phyloP scores from a whole-genome alignment of 2,329 filamentous ascomycete species.

The Fusarium nisikadoi region DNA sequence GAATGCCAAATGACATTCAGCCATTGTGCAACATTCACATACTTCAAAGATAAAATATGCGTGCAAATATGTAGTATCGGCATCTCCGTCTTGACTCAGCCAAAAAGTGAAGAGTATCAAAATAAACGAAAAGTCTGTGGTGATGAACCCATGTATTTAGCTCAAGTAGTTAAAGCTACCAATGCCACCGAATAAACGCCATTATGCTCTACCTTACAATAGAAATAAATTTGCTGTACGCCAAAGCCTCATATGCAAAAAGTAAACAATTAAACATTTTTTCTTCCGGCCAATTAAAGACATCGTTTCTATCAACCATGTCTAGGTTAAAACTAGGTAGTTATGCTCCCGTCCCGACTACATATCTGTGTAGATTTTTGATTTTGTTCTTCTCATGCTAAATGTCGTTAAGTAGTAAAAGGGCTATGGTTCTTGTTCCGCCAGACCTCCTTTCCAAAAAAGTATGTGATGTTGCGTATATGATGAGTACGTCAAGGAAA shows the following conservation, averaged over 20 bases:
- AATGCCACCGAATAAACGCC: constrained; percentile 14
- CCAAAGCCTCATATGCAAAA: constrained; percentile 15
- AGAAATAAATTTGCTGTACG: constrained; percentile 11
- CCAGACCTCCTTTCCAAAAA: constrained; percentile 27
- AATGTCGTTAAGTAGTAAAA: constrained; percentile 41
- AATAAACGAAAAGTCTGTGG: not conserved
- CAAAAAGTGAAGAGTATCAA: not conserved
- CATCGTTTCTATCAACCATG: constrained; percentile 39
- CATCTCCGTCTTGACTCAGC: not conserved
- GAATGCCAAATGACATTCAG: not conserved
- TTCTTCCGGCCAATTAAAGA: constrained; percentile 41
- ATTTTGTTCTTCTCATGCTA: constrained; percentile 42
- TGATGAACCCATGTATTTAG: not conserved
- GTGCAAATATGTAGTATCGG: not conserved
- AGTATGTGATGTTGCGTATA: constrained; percentile 29
- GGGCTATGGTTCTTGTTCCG: constrained; percentile 24
- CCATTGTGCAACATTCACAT: not conserved
- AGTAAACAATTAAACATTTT: constrained; percentile 40
- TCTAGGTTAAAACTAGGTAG: constrained; percentile 27
- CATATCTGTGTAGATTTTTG: constrained; percentile 42
- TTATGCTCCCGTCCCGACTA: constrained; percentile 35
- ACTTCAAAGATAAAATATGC: not conserved
- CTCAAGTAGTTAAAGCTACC: not conserved
- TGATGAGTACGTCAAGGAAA: constrained; percentile 14
- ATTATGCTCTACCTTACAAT: not conserved